Percentiles rank a stretch among this genome's conserved stretches.
Evolutionary conservation across 1,284 basidiomycete genomes (phyloP).

Genomic region (Leccinum ambiguum): DNA sequence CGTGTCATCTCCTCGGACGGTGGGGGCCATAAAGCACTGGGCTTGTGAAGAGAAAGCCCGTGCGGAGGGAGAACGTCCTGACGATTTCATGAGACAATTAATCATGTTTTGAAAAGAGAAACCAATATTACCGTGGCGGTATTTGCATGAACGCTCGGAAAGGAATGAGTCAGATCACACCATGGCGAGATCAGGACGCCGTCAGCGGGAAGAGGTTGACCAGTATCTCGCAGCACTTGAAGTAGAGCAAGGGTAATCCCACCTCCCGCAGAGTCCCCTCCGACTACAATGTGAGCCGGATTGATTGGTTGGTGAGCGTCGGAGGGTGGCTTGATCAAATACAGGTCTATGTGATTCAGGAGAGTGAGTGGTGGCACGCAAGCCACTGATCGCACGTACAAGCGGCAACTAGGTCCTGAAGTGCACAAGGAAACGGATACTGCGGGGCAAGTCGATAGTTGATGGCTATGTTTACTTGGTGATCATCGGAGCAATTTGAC

Average conservation of each 20-base stretch:
- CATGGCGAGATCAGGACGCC: slow-evolving; percentile 86
- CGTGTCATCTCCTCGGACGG: slow-evolving; percentile 73
- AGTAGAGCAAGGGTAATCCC: slow-evolving; percentile 84
- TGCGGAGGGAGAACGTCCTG: slow-evolving; percentile 71
- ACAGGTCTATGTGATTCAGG: slow-evolving; percentile 40
- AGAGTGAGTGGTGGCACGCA: slow-evolving; percentile 3
- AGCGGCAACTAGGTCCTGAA: slow-evolving; percentile 86
- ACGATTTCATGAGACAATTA: slow-evolving; percentile 2
- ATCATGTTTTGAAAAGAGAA: background rate
- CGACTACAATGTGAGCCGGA: slow-evolving; percentile 81
- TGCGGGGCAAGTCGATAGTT: slow-evolving; percentile 92
- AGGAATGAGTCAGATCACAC: slow-evolving; percentile 95
- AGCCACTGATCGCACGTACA: slow-evolving; percentile 45
- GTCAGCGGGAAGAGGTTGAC: slow-evolving; percentile 83
- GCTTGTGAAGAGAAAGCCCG: slow-evolving; percentile 77
- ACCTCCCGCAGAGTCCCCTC: slow-evolving; percentile 95
- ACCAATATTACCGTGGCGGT: slow-evolving; percentile 66
- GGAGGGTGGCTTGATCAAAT: slow-evolving; percentile 63
- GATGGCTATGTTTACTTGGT: slow-evolving; percentile 52
- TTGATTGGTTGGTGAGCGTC: slow-evolving; percentile 77
- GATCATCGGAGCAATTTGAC: background rate
- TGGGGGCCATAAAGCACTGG: slow-evolving; percentile 90
- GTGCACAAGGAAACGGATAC: slow-evolving; percentile 94
- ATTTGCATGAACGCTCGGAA: slow-evolving; percentile 86
- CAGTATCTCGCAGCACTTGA: slow-evolving; percentile 89